phyloP scores from a whole-genome alignment of 2,329 filamentous ascomycete genomes.

The Neonectria hederae region DNA sequence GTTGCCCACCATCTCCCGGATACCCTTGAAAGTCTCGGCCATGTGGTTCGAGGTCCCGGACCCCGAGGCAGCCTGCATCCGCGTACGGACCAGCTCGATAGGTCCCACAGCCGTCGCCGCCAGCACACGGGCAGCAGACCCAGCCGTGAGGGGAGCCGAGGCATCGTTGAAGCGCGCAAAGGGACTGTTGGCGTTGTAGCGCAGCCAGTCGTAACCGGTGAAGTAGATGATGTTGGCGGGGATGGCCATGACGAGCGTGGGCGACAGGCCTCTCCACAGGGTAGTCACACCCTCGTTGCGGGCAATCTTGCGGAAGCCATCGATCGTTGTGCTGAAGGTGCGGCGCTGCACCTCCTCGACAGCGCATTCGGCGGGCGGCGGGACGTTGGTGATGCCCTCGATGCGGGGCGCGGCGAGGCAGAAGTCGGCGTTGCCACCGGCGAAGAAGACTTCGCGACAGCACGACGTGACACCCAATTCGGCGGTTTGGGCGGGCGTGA shows the following conservation, averaged over 20 bases:
- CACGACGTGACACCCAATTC: slow-evolving; percentile 93
- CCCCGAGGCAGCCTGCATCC: slow-evolving; percentile 81
- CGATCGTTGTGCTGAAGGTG: slow-evolving; percentile 89
- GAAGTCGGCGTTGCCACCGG: slow-evolving; percentile 83
- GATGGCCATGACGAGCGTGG: slow-evolving; percentile 91
- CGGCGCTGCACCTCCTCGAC: slow-evolving; percentile 86
- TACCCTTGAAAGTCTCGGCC: slow-evolving; percentile 77
- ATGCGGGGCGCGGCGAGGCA: slow-evolving; percentile 77
- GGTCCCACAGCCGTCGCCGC: slow-evolving; percentile 87
- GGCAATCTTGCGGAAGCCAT: slow-evolving; percentile 93
- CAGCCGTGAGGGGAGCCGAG: slow-evolving; percentile 83
- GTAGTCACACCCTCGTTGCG: slow-evolving; percentile 88
- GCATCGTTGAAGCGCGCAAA: slow-evolving; percentile 72
- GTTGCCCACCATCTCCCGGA: slow-evolving; percentile 80
- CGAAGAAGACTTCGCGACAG: slow-evolving; percentile 97
- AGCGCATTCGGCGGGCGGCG: slow-evolving; percentile 74
- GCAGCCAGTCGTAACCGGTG: slow-evolving; percentile 95
- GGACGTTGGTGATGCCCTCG: slow-evolving; percentile 55
- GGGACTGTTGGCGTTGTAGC: slow-evolving; percentile 77
- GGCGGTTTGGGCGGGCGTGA: slow-evolving; percentile 75
- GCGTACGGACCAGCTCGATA: slow-evolving; percentile 92
- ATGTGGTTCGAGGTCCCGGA: slow-evolving; percentile 74
- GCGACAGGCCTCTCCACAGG: slow-evolving; percentile 93
- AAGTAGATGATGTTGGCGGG: slow-evolving; percentile 99
- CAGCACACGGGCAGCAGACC: slow-evolving; percentile 78